Evolutionary conservation across 2,329 filamentous ascomycete species (phyloP), one percentile per base, ranked within the genome.

Genomic region (Fusarium buharicum): DNA sequence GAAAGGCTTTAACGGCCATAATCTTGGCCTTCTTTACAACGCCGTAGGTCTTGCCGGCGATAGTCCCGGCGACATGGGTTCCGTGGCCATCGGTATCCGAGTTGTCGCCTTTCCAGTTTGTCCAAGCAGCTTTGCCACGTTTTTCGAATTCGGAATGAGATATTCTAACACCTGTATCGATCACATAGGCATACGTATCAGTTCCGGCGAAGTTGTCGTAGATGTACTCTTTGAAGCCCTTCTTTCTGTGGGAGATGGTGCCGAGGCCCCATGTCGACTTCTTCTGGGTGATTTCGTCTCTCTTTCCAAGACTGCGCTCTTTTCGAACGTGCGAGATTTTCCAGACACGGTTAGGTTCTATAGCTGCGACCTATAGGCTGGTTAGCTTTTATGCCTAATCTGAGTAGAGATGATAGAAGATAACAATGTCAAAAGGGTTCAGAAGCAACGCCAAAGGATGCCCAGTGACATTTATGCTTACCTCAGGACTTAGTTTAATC

Each of bases 1-100:
- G 64, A 7, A 81, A 75, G 13, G 81, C 77, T 70, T 82, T 81
- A 38, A 81, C 75, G 3, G 76, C 75, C 12, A 81, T 66, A 5
- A 82, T 55, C 5, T 72, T 75, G 4, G 76, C 70, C 45, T 76
- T 73, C 68, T 80, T 81, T 2, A 77, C 76, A n/a, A 73, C 70
- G 4, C 70, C 70, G 6, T 64, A 72, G 1, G 56, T 68, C 24
- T 56, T 69, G 11, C 70, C 59, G 6, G 44, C 66, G 4, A 68
- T 60, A 0, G 52, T 59, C 12, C 64, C 64, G 14, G 63, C 56
- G 11, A 67, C 59, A 7, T 67, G 64, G 12, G 65, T 68, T 7
- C 65, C 65, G 6, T 68, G 65, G 0, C 66, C 66, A 0, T 49
- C 34, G 0, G 53, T 57, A 14, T 67, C 64, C 1, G 13, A 22